Base-by-base conservation (phyloP, 148 eudicot species). In the Vaccinium vitisidaea region DNA sequence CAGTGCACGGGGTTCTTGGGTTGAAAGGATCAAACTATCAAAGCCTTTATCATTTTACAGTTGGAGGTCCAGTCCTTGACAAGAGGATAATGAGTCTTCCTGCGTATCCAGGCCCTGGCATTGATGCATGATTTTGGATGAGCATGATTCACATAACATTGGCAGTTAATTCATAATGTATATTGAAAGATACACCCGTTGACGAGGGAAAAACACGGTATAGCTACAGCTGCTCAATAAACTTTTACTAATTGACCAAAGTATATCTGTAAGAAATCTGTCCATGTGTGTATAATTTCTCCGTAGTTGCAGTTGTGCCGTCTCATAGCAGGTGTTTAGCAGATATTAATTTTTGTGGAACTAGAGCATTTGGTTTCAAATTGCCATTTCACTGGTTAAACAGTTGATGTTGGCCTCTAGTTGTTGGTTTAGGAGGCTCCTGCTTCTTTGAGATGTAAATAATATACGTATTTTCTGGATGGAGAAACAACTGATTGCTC, bases 61-160 rank as follows among this genome's bases (percentile, higher is more conserved):
- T 93, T 61, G 99, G 99, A 84, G 93, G 90, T 8, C 94, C 97
- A 25, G 99, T 96, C 73, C 54, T 90, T 10, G 99, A 96, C 89
- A 94, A 89, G 74, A 90, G 99, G 82, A 94, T 96, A 82, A 94
- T 93, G 99, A 96, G 97, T 90, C 86, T 94, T 71, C 99, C 95
- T 79, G 97, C 98, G 48, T 96, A 94, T 91, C 98, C 98, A 10
- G 99, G 98, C n/a, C 98, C 97, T 76, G 87, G 83, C 59, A 43
- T 73, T 77, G 95, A 91, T 88, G 90, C 90, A 58, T 94, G 84
- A 89, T 77, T 52, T 53, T 21, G 9, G 32, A 3, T 23, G 36
- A 80, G 27, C n/a, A 9, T 21, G 27, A 18, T 75, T 46, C 50
- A 19, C 23, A 16, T 19, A 39, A 75, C 55, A 75, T 48, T 4